Evolutionary conservation across 108 stramenopile species (phyloP).

Genomic region (Mediolabrus comicus): DNA sequence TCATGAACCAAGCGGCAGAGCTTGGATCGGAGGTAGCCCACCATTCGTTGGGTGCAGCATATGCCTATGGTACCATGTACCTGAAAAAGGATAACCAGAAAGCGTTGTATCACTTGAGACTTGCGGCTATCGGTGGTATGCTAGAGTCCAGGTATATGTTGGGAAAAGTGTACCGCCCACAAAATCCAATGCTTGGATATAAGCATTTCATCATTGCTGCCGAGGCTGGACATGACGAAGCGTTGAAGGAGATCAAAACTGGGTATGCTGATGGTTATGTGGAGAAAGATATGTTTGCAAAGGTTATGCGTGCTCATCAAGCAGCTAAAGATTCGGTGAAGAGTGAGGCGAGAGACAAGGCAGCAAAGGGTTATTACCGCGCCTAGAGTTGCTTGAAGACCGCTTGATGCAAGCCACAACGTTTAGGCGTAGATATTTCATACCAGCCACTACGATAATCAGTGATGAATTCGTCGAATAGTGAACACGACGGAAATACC

Average conservation of each 20-base stretch:
- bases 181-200: not conserved
- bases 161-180: not conserved
- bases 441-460: too few species aligned
- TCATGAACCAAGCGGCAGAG: not conserved
- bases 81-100: not conserved
- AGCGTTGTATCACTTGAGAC: not conserved
- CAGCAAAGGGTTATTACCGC: too few species aligned
- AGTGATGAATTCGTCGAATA: too few species aligned
- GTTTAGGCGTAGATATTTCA: too few species aligned
- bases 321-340: not conserved
- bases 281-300: not conserved
- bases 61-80: not conserved
- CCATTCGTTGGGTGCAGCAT: not conserved
- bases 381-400: too few species aligned
- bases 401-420: too few species aligned
- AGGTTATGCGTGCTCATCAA: slow-evolving; percentile 5
- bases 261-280: not conserved
- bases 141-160: not conserved
- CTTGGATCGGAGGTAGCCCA: not conserved
- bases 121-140: not conserved
- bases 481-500: too few species aligned
- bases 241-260: slow-evolving; percentile 4
- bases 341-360: slow-evolving; percentile 6
- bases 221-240: slow-evolving; percentile 1
- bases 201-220: slow-evolving; percentile 8